Evolutionary conservation across 148 eudicot species (phyloP).

Genomic region (Rhododendron williamsianum): DNA sequence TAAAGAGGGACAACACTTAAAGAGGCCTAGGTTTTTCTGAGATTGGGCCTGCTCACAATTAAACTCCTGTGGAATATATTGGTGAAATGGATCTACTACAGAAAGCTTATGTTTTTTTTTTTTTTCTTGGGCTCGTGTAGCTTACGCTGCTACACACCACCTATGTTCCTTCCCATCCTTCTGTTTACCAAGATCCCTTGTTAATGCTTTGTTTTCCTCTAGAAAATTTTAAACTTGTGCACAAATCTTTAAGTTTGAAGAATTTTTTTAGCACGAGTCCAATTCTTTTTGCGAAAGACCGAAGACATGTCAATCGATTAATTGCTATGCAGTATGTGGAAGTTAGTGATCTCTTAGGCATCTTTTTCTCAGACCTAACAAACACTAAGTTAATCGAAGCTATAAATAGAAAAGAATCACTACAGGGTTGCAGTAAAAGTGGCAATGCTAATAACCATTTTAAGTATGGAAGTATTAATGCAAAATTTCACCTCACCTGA

Average conservation of each 20-base stretch:
- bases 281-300: neutral
- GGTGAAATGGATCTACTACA: neutral
- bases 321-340: neutral
- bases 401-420: conserved; percentile 1
- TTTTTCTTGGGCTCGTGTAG: neutral
- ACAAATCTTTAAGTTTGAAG: neutral
- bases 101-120: neutral
- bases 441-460: neutral
- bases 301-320: neutral
- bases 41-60: neutral
- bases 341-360: neutral
- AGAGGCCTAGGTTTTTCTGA: neutral
- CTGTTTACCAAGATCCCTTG: neutral
- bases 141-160: neutral
- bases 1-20: neutral
- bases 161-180: neutral
- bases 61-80: neutral
- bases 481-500: neutral
- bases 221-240: neutral
- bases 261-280: neutral
- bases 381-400: neutral
- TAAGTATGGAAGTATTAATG: neutral
- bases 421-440: neutral
- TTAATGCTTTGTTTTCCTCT: neutral
- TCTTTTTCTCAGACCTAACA: neutral